Base-by-base conservation (phyloP, 176 grass and related monocot species). In the Elymus sibiricus region DNA sequence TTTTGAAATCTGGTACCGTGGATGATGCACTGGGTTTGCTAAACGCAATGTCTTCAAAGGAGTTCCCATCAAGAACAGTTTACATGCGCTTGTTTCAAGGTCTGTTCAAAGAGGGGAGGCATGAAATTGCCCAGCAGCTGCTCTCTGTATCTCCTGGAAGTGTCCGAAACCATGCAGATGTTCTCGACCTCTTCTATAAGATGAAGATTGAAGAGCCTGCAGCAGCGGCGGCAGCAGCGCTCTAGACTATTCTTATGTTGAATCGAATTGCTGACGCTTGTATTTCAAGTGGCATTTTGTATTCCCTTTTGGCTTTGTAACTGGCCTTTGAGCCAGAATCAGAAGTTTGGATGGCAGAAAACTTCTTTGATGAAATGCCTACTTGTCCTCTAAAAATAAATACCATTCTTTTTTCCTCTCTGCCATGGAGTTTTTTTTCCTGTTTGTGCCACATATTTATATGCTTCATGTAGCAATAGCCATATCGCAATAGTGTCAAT, bases 1-100 rank as follows among this genome's bases (percentile, higher is more conserved):
- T 97, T 86, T 89, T 86, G 5, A 93, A 93, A 76, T 92, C 90
- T 22, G 95, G 95, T 7, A 86, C 90, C 1, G 82, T 93, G 79
- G 95, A 93, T 37, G 92, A 90, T 91, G 90, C 90, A 22, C 40
- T 79, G 35, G 69, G 47, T 81, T 78, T 97, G 76, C 74, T 97
- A 35, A 84, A 90, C 1, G 82, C 88, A 80, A 86, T 91, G 89
- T 87, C 90, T 84, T 86, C 66, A 28, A 89, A 91, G 26, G 87
- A 86, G 49, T 91, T 88, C 64, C 90, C 85, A 35, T 97, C 95
- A 66, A 91, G 42, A 88, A 89, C 73, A 37, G 88, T 93, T 56
- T 83, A 82, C 73, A n/a, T 85, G 63, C 85, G 81, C 8, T 21
- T 93, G 56, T 97, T 93, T 84, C 71, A 93, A 86, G 80, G 46